phyloP scores from a whole-genome alignment of 2,329 filamentous ascomycete species.

The Apiospora hydei region DNA sequence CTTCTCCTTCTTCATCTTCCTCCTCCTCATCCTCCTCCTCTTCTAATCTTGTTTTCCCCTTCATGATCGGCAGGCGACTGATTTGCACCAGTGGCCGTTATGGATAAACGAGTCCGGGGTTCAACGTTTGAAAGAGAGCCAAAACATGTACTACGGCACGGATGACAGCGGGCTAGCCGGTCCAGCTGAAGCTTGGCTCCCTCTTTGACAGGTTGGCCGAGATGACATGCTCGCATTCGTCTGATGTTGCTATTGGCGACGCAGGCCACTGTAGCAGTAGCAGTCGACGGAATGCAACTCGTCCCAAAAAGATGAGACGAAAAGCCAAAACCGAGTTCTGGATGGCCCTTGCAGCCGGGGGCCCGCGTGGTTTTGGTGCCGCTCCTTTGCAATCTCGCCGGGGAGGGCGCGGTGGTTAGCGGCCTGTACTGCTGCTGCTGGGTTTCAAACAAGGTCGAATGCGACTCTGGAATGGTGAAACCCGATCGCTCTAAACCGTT shows the following conservation, averaged over 20 bases:
- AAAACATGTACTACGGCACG: conserved; percentile 3
- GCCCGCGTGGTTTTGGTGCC: conserved; percentile 37
- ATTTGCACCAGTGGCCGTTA: background rate
- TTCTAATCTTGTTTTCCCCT: conserved; percentile 15
- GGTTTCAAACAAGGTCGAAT: conserved; percentile 38
- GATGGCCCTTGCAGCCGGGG: conserved; percentile 27
- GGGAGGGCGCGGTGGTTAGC: conserved; percentile 31
- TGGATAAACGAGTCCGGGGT: background rate
- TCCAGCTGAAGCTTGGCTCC: conserved; percentile 10
- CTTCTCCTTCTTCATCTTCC: background rate
- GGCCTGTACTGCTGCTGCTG: conserved; percentile 29
- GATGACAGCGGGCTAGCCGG: conserved; percentile 8
- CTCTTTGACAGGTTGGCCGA: conserved; percentile 5
- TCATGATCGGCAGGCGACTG: background rate
- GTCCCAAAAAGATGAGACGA: conserved; percentile 24
- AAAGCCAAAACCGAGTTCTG: conserved; percentile 12
- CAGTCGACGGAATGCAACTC: conserved; percentile 1
- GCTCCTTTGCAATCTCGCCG: conserved; percentile 40
- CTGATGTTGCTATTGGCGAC: conserved; percentile 21
- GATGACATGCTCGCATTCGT: conserved; percentile 15
- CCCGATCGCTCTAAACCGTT: conserved; percentile 41
- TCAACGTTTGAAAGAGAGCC: conserved; percentile 1
- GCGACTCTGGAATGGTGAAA: conserved; percentile 38
- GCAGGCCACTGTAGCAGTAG: background rate
- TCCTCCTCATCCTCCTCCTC: background rate